Conservation (phyloP, 345 rosid genomes). For the Psidium guajava region DNA sequence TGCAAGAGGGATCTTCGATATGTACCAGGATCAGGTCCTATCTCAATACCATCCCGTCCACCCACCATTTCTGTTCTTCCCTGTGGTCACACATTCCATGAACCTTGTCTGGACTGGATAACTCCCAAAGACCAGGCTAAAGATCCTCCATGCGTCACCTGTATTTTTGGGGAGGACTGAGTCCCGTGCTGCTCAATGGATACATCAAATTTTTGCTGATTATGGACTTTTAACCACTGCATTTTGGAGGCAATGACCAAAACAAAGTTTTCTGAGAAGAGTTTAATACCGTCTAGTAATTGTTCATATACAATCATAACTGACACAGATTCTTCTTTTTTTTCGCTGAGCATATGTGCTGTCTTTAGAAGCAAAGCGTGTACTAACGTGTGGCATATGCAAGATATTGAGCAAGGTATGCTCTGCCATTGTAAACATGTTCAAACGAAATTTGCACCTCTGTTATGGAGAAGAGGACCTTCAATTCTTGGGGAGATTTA, state of each 20-base stretch:
- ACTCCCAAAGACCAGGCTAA: slow-evolving; percentile 11
- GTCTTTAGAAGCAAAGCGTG: background rate
- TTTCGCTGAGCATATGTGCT: background rate
- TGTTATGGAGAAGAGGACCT: background rate
- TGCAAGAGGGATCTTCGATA: slow-evolving; percentile 35
- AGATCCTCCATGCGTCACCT: slow-evolving; percentile 29
- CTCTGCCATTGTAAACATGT: background rate
- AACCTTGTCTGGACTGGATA: slow-evolving; percentile 16
- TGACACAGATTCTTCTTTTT: background rate
- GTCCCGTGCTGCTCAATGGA: background rate
- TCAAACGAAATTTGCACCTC: background rate
- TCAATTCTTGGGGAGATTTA: background rate
- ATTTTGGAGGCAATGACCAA: background rate
- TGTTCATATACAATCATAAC: background rate
- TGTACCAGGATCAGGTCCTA: slow-evolving; percentile 14
- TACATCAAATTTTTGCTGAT: background rate
- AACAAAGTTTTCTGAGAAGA: background rate
- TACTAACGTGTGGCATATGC: background rate
- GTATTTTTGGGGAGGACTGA: slow-evolving; percentile 17
- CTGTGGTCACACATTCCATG: slow-evolving; percentile 40
- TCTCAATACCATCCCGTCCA: slow-evolving; percentile 2
- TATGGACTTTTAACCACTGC: background rate
- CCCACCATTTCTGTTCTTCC: slow-evolving; percentile 27
- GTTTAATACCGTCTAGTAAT: background rate
- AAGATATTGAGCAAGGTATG: background rate